Evolutionary conservation across 768 basidiomycete genomes (phyloP), one percentile per base, ranked within the genome.

Genomic region (Russula vinacea): DNA sequence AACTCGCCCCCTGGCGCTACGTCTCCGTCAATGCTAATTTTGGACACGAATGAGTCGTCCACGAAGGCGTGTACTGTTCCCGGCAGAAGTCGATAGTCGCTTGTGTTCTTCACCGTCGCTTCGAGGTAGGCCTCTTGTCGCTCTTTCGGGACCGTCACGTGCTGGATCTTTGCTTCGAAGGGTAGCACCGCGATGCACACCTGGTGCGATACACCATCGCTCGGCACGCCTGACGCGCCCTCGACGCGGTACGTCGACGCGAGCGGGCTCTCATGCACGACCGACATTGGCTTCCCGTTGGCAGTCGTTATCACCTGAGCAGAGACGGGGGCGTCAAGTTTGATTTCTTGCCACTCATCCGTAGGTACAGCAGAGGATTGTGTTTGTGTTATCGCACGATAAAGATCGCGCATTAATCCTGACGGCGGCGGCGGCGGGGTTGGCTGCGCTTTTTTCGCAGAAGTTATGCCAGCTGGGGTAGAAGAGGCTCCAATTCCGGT

Each of bases 11-110:
- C 76, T 0, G 76, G 76, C 58, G 76, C 76, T 60, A 85, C 78
- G 57, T 83, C 80, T 80, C 22, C 81, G 13, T 67, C 67, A 56
- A 85, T 81, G 2, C 71, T 72, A 0, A 83, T 82, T 70, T 78
- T 80, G 19, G 84, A 80, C 5, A 85, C 83, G 69, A 80, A 84
- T 56, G 77, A 77, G 61, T 84, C 83, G 68, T 86, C 80, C 61
- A 85, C 69, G 69, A 85, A 83, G 32, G 86, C 80, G 62, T 73
- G 79, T 44, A 84, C 80, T 0, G 77, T 74, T 0, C 85, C 86
- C 9, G 81, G 75, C 1, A 88, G 78, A 33, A 87, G 74, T 32
- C 79, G 74, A 67, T 84, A 84, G 56, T 83, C 81, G 70, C 82
- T 84, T 47, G 77, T 81, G 67, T 87, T 87, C 71, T 81, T 80